Evolutionary conservation across 2,329 filamentous ascomycete species (phyloP), one percentile per base, ranked within the genome.

Genomic region (Aspergillus fijiensis): DNA sequence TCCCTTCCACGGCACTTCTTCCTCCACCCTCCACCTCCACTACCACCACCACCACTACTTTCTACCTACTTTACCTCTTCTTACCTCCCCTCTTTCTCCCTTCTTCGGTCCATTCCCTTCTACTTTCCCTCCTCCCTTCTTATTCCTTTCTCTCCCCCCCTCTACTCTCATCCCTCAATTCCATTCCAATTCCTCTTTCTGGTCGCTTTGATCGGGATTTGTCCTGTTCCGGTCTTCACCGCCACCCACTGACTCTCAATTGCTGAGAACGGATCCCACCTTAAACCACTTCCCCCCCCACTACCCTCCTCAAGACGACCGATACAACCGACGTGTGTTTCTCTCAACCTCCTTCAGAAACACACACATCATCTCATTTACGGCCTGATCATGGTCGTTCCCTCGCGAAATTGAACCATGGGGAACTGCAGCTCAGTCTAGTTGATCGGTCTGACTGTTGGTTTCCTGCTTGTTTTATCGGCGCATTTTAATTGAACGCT

Each of bases 361-460:
- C 39, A 19, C 16, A 19, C 49, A 35, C 55, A 49, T 51, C 51
- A 51, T 47, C 52, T 49, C 50, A 25, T 55, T 27, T 19, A 55
- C 48, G 53, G 53, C 53, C 33, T 55, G 62, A 71, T 66, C 65
- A 73, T 73, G 72, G 59, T 73, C 65, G 21, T 64, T 65, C 50
- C 56, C 55, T 62, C 52, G 56, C 65, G 62, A 63, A 69, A 69
- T 69, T 70, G 70, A 68, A 67, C 61, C 62, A 71, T 74, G 72
- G 72, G 70, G 71, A 70, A 66, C 69, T 66, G 61, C 70, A 70
- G 71, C 65, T 66, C 67, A 70, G 66, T 69, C 57, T 62, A 65
- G 60, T 62, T 58, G 69, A 69, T 62, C 69, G 67, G 69, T 70
- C 69, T 72, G 67, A 58, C 62, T 65, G 65, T 64, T 52, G 60